These are phyloP conservation scores for Pseudopediastrum boryanum DNA, from an alignment of 139 green algal genomes.

Conservation along the genomic window DNA sequence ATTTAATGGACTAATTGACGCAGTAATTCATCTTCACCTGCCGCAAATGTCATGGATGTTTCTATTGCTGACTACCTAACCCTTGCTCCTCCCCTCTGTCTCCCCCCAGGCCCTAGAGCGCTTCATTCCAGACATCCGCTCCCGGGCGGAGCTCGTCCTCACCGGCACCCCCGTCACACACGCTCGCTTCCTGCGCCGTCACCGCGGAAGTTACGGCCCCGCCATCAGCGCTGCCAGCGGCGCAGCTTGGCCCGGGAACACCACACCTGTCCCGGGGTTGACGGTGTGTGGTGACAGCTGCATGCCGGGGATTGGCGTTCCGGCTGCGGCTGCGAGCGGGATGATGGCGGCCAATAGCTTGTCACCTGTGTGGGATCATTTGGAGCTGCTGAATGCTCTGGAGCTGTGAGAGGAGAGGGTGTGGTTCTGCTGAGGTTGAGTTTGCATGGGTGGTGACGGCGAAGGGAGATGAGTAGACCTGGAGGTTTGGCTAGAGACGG, in stretches of 20 bases:
- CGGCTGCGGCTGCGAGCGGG: slow-evolving; percentile 82
- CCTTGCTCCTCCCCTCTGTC: too few relatives aligned
- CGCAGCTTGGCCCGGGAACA: slow-evolving; percentile 70
- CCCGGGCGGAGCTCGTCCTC: slow-evolving; percentile 67
- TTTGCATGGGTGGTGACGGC: too few relatives aligned
- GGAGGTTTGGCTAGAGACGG: too few relatives aligned
- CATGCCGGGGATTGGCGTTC: slow-evolving; percentile 94
- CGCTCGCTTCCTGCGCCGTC: slow-evolving; percentile 71
- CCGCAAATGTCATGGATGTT: too few relatives aligned
- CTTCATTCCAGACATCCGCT: slow-evolving; percentile 80
- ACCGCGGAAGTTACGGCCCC: slow-evolving; percentile 75
- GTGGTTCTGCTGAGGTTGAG: too few relatives aligned
- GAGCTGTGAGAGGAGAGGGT: slow-evolving; percentile 19
- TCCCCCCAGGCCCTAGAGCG: slow-evolving; percentile 63
- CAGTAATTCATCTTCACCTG: too few relatives aligned
- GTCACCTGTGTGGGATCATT: slow-evolving; percentile 67
- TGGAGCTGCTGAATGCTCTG: slow-evolving; percentile 70
- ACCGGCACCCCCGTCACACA: slow-evolving; percentile 83
- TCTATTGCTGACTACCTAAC: too few relatives aligned
- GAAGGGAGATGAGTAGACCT: too few relatives aligned
- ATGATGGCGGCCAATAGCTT: slow-evolving; percentile 87
- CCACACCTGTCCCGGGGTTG: slow-evolving; percentile 73
- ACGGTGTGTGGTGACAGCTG: slow-evolving; percentile 81
- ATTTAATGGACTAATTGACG: too few relatives aligned
- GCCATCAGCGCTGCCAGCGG: slow-evolving; percentile 62